Evolutionary conservation across 331 rosid species (phyloP), one percentile per base, ranked within the genome.

Genomic region (Acacia concinna): DNA sequence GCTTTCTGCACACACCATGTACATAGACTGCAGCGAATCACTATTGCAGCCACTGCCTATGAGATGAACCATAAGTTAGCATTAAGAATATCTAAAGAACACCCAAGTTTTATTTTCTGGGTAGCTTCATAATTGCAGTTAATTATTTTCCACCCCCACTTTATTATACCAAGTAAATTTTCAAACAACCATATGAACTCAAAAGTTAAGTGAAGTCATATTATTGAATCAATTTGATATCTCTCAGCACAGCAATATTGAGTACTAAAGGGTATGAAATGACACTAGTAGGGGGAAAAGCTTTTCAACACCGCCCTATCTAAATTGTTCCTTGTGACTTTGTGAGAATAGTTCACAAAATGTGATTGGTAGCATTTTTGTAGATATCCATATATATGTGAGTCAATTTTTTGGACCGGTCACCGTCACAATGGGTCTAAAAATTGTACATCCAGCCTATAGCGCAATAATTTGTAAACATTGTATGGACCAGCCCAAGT

Each of bases 1-100:
- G 89, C 81, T 40, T 30, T 83, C 54, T 63, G 60, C 57, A 89
- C 78, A 38, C 88, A 81, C 89, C 91, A 85, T 0, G 78, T 70
- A 40, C 28, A 21, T 25, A 87, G 23, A 12, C 25, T 31, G 78
- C 30, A 46, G 0, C 87, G 85, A 13, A 87, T 11, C 62, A 49
- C 57, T 23, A 17, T 81, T 12, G 83, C 75, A 78, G 44, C 78
- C 54, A 80, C 67, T 82, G 86, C 91, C 90, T 85, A 10, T 67
- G 47, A 5, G 23, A 35, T 65, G 5, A 17, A 21, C 78, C 47
- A 71, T 30, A 28, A 31, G 57, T 34, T 40, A 25, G 44, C 34
- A 46, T 15, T 4, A 62, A 8, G 18, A 62, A 17, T 32, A 23
- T 23, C 68, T 25, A 8, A 21, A 11, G 41, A 10, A 11, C 64